phyloP scores from a whole-genome alignment of 208 protist genomes.

The Tritrichomonas foetus region DNA sequence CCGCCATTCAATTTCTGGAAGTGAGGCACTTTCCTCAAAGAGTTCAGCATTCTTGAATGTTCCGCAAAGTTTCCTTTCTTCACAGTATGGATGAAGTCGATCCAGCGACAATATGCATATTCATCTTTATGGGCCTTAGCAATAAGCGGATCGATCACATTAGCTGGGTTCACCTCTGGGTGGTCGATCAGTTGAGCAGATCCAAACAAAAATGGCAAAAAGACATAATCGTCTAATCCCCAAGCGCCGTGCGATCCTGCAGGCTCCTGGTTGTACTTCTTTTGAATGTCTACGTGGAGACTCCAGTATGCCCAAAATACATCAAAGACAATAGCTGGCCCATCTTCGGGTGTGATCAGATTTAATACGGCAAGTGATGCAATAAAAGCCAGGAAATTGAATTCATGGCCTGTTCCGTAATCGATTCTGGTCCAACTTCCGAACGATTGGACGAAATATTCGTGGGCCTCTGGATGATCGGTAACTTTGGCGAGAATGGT shows the following conservation, averaged over 20 bases:
- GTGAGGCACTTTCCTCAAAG: slow-evolving; percentile 36
- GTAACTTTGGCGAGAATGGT: background rate
- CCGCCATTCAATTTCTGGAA: slow-evolving; percentile 53
- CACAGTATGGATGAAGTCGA: slow-evolving; percentile 16
- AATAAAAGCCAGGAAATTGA: slow-evolving; percentile 85
- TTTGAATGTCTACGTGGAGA: slow-evolving; percentile 73
- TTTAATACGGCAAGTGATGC: slow-evolving; percentile 70
- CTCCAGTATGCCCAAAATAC: slow-evolving; percentile 43
- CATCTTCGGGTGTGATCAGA: slow-evolving; percentile 46
- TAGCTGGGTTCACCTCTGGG: background rate
- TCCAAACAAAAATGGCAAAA: slow-evolving; percentile 92
- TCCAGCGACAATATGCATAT: slow-evolving; percentile 2
- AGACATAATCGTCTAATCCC: slow-evolving; percentile 97
- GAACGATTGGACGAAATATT: slow-evolving; percentile 80
- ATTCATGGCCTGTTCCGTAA: slow-evolving; percentile 96
- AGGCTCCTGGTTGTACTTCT: slow-evolving; percentile 72
- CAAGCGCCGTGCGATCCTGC: slow-evolving; percentile 92
- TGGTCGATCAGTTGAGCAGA: slow-evolving; percentile 76
- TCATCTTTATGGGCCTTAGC: background rate
- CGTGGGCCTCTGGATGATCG: slow-evolving; percentile 65
- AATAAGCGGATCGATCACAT: slow-evolving; percentile 29
- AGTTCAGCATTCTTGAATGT: slow-evolving; percentile 30
- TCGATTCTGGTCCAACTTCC: slow-evolving; percentile 90
- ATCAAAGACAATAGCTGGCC: slow-evolving; percentile 37
- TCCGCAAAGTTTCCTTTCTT: slow-evolving; percentile 40